These are phyloP conservation scores for Arabidopsis arenosa DNA, from an alignment of 345 rosid species.

Conservation along the genomic window DNA sequence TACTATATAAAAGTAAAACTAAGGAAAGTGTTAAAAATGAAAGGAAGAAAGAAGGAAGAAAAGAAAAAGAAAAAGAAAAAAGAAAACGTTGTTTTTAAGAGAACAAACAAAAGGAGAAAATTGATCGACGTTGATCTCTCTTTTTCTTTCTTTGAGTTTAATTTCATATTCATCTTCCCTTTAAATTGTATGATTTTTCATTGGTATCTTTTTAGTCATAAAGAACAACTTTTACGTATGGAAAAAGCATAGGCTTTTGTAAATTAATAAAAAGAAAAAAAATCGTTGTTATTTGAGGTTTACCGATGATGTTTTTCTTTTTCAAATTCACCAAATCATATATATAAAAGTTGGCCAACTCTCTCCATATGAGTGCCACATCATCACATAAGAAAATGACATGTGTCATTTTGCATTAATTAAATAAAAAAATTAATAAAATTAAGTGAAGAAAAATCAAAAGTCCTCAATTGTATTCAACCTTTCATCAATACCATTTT, in stretches of 20 bases:
- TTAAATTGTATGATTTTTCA: conserved; percentile 7
- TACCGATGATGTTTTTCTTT: neutral
- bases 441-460: no score
- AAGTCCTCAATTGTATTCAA: no score
- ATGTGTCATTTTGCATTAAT: no score
- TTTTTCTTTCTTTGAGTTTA: conserved; percentile 6
- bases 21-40: neutral
- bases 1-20: neutral
- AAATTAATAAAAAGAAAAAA: neutral
- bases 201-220: conserved; percentile 9
- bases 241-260: neutral
- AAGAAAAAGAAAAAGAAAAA: neutral
- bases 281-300: neutral
- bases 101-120: neutral
- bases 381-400: no score
- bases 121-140: conserved; percentile 3
- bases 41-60: neutral
- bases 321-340: neutral
- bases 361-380: no score
- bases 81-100: no score
- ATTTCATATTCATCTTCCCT: conserved; percentile 28
- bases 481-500: no score
- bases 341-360: no score
- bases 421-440: no score
- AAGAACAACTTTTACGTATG: conserved; percentile 3